Evolutionary conservation across 345 rosid species (phyloP), one percentile per base, ranked within the genome.

Genomic region (Acer campestre): DNA sequence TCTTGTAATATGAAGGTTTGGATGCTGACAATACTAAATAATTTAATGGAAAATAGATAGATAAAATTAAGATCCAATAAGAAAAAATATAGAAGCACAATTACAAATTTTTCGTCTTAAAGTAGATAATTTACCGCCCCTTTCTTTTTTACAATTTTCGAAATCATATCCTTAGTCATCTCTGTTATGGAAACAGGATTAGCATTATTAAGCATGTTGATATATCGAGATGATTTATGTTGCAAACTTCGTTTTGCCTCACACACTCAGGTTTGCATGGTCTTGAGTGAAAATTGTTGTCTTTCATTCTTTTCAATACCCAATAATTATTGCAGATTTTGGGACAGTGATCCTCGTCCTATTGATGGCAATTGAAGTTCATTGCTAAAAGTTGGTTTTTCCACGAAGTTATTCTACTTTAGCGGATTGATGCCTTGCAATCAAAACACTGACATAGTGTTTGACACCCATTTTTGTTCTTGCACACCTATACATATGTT

Each of bases 291-390:
- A 44, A 66, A 20, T 22, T 6, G 51, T 75, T 10, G 29, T 17
- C 16, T 66, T 29, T 51, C 53, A n/a, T 66, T 66, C 27, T 67
- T 75, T 66, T 66, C 22, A 17, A 20, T 55, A 38, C 35, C 9
- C 22, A 14, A 2, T 65, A 42, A n/a, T 51, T 31, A 31, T 66
- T 75, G 64, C 77, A n/a, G 63, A 65, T 48, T 29, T 46, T 20
- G 10, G 68, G 42, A 61, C 20, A 49, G 38, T 62, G 31, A 46
- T 48, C 27, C 18, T 48, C 49, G 7, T 25, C 18, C 56, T 38
- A 20, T 22, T 62, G 77, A 25, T 63, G 77, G 18, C 55, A 46
- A 22, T 38, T 53, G 65, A 75, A 75, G 20, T 53, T 53, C 40
- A 66, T 22, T 53, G 71, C 25, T 61, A 42, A 63, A 12, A 73